Evolutionary conservation across 2,329 filamentous ascomycete species (phyloP).

Genomic region (Botrytis fragariae): DNA sequence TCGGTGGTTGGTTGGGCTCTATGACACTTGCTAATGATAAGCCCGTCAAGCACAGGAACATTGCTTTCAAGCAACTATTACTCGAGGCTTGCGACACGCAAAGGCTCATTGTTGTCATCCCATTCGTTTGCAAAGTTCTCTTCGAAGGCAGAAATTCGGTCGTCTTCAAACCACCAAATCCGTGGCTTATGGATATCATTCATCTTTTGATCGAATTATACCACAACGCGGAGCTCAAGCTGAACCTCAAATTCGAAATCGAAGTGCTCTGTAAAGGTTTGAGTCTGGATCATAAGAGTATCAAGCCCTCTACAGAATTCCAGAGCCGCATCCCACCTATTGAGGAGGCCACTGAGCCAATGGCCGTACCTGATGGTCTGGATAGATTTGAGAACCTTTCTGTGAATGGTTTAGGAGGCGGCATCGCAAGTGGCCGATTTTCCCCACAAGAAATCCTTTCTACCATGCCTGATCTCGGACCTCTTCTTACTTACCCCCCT

Average conservation of each 20-base stretch:
- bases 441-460: constrained; percentile 75
- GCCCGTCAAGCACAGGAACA: constrained; percentile 93
- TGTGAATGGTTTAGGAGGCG: constrained; percentile 68
- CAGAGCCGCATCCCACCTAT: constrained; percentile 65
- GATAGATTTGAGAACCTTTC: constrained; percentile 83
- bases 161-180: constrained; percentile 91
- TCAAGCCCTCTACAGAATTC: constrained; percentile 84
- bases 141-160: constrained; percentile 80
- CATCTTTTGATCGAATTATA: constrained; percentile 90
- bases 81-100: constrained; percentile 93
- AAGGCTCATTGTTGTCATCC: constrained; percentile 86
- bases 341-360: constrained; percentile 57
- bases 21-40: constrained; percentile 90
- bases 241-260: constrained; percentile 98
- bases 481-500: constrained; percentile 76
- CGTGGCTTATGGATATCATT: constrained; percentile 97
- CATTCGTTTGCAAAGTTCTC: constrained; percentile 95
- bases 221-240: constrained; percentile 85
- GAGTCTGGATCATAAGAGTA: constrained; percentile 85
- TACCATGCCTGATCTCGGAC: constrained; percentile 78
- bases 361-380: constrained; percentile 59
- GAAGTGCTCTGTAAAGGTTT: constrained; percentile 94
- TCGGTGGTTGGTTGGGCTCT: constrained; percentile 90
- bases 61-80: constrained; percentile 93
- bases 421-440: constrained; percentile 68